Conservation (phyloP, 106 monocot genomes). For the Dioscorea zingiberensis region DNA sequence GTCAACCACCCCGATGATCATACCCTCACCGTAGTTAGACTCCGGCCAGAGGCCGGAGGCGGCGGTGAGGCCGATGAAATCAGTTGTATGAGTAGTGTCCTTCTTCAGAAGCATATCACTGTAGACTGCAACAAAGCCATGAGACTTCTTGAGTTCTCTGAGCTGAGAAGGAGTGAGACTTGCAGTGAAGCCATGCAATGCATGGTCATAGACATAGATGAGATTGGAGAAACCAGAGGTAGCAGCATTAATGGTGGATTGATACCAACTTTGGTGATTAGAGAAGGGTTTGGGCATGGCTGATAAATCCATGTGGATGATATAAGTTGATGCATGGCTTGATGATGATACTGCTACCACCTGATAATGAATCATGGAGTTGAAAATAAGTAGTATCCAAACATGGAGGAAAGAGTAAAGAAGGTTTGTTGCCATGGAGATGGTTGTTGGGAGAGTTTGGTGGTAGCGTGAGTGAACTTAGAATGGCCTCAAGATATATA, state of each 20-base stretch:
- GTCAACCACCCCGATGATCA: slow-evolving; percentile 35
- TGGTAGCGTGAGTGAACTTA: no score
- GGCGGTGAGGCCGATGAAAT: slow-evolving; percentile 40
- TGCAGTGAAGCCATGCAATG: slow-evolving; percentile 42
- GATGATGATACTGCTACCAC: background rate
- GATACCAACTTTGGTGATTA: slow-evolving; percentile 40
- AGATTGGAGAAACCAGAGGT: background rate
- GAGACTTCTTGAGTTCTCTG: slow-evolving; percentile 15
- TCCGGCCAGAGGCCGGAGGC: slow-evolving; percentile 36
- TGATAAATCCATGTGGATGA: slow-evolving; percentile 62
- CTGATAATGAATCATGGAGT: no score
- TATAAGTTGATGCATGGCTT: slow-evolving; percentile 14
- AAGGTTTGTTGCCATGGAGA: background rate
- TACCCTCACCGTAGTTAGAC: slow-evolving; percentile 17
- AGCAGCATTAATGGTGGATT: slow-evolving; percentile 14
- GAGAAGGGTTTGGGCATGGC: slow-evolving; percentile 48
- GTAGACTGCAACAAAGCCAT: slow-evolving; percentile 32
- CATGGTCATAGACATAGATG: slow-evolving; percentile 40
- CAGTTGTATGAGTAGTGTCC: slow-evolving; percentile 50
- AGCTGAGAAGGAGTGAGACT: slow-evolving; percentile 34
- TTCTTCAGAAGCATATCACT: slow-evolving; percentile 18
- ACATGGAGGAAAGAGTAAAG: background rate
- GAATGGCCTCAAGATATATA: no score
- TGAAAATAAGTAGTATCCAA: background rate
- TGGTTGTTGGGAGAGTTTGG: background rate